Evolutionary conservation across 2,329 filamentous ascomycete genomes (phyloP), one percentile per base, ranked within the genome.

Genomic region (Corinectria fuckeliana): DNA sequence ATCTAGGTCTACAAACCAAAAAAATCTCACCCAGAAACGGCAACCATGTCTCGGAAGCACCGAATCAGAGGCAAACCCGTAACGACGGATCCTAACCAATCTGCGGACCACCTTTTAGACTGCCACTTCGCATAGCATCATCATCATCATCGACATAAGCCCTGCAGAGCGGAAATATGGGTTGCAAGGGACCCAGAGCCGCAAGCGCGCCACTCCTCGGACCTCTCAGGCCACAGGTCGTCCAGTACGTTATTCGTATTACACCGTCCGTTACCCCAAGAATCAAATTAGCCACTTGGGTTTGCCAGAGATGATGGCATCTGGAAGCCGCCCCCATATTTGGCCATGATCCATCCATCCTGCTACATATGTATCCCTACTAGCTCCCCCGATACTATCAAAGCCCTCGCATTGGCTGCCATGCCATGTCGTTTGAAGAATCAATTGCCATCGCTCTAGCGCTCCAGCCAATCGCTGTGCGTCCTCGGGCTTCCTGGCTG

Each of bases 351-450:
- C 34, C 53, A 64, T 56, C 28, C 62, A 68, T 55, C 63, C 60
- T 56, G 48, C 30, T 10, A 36, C 38, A n/a, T n/a, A n/a, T n/a
- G n/a, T n/a, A 54, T 61, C 66, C 66, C 56, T 66, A 41, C 52
- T 41, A 49, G 41, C 23, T 26, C 23, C 45, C 38, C 23, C 50
- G 55, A 66, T 65, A 66, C 56, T 70, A 70, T 70, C 68, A 69
- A 57, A 63, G 21, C 50, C 28, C 32, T 16, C 56, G 52, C 26
- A 70, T 70, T 70, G 68, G 68, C 41, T 61, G 68, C 68, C 65
- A 68, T 66, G 66, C 52, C 62, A 59, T 62, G 39, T 53, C 56
- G 68, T 70, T 70, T 69, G 65, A 66, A 70, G 63, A 70, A 70
- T 70, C 59, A 70, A 70, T 70, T 70, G 68, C 58, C 68, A 70